phyloP scores from a whole-genome alignment of 345 rosid genomes.

The Isatis tinctoria region DNA sequence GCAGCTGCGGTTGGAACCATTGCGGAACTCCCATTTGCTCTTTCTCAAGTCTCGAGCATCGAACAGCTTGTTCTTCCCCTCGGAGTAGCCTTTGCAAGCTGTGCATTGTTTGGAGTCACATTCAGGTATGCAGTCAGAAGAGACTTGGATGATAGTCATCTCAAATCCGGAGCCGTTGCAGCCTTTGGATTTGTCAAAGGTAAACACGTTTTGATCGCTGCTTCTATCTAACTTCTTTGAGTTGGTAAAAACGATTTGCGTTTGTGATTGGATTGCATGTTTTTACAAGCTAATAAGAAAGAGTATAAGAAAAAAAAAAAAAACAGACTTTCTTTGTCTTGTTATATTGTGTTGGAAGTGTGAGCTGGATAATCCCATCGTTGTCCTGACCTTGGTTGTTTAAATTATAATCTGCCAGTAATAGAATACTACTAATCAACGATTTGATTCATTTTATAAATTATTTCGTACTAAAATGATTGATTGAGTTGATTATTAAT shows the following conservation, averaged over 20 bases:
- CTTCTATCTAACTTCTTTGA: not conserved
- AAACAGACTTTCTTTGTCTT: slow-evolving; percentile 4
- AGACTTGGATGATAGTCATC: slow-evolving; percentile 68
- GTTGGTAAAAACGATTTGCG: not conserved
- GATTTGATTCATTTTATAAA: not conserved
- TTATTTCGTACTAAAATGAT: not conserved
- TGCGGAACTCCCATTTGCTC: slow-evolving; percentile 56
- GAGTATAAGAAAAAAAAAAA: not conserved
- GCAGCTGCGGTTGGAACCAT: slow-evolving; percentile 78
- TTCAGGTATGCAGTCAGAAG: slow-evolving; percentile 73
- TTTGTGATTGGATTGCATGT: not conserved
- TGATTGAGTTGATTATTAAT: slow-evolving; percentile 14
- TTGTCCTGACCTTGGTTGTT: slow-evolving; percentile 12
- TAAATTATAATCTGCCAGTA: slow-evolving; percentile 8
- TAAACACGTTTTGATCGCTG: slow-evolving; percentile 20
- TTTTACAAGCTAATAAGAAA: not conserved
- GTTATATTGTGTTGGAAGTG: slow-evolving; percentile 18
- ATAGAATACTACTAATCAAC: slow-evolving; percentile 18
- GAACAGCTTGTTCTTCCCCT: slow-evolving; percentile 60
- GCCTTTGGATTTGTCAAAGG: slow-evolving; percentile 87
- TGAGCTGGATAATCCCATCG: slow-evolving; percentile 23
- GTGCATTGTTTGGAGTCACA: slow-evolving; percentile 84
- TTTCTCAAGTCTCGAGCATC: slow-evolving; percentile 46
- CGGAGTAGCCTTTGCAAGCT: slow-evolving; percentile 61
- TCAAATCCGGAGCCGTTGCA: slow-evolving; percentile 68